Evolutionary conservation across 2,329 filamentous ascomycete species (phyloP).

Genomic region (Aspergillus jensenii): DNA sequence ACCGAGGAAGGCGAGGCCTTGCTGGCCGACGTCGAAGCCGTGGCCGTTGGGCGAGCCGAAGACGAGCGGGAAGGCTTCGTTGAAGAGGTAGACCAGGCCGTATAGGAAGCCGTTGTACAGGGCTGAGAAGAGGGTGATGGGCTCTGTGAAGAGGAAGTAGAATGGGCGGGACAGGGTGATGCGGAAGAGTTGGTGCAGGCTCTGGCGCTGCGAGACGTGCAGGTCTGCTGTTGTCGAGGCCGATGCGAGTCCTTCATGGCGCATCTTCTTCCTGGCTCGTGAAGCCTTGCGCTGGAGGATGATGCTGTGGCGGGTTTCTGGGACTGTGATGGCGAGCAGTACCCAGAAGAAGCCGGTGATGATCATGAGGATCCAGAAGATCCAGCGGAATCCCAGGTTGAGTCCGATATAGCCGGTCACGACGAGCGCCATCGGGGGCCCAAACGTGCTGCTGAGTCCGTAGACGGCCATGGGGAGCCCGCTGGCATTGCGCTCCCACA

Average conservation of each 20-base stretch:
- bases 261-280: constrained; percentile 45
- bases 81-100: constrained; percentile 70
- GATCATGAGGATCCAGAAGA: constrained; percentile 61
- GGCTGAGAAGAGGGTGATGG: constrained; percentile 29
- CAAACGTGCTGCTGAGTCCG: constrained; percentile 36
- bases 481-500: constrained; percentile 33
- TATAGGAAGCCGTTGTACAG: constrained; percentile 60
- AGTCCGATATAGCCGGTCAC: constrained; percentile 35
- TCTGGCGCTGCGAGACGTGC: constrained; percentile 54
- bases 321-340: constrained; percentile 46
- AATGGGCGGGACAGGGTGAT: constrained; percentile 66
- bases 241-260: constrained; percentile 56
- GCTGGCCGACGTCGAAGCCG: constrained; percentile 50
- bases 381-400: constrained; percentile 44
- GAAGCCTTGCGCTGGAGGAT: constrained; percentile 59
- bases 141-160: constrained; percentile 29
- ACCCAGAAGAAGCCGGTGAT: constrained; percentile 53
- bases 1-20: constrained; percentile 40
- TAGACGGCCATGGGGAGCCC: constrained; percentile 37
- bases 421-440: constrained; percentile 35
- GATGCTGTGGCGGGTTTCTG: constrained; percentile 57
- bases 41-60: constrained; percentile 63
- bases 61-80: constrained; percentile 68
- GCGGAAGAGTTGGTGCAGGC: constrained; percentile 70
- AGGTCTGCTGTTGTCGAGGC: constrained; percentile 53